Base-by-base conservation (phyloP, 495 filamentous ascomycete genomes). In the Penicillium pulvis region DNA sequence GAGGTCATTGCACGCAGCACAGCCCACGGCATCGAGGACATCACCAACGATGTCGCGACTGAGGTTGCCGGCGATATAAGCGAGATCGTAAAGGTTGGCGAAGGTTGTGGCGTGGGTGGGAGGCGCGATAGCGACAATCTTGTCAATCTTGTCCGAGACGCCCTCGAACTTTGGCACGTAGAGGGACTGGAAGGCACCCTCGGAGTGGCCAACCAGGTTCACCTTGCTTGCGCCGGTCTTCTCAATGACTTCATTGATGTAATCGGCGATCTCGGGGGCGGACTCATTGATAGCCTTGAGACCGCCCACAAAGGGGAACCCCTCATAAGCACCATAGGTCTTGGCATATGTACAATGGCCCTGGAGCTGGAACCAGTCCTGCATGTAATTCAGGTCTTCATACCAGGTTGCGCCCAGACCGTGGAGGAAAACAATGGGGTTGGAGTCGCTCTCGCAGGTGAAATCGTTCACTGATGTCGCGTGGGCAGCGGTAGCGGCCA, bases 151-250 rank as follows among this genome's bases (percentile, higher is more conserved):
- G 7, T 62, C 58, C 30, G 79, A 56, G 23, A 81, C 67, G 2
- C 77, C 77, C 23, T 79, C 72, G 65, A 78, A 77, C 54, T 82
- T 83, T 9, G 80, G 80, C 7, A 82, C 80, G 61, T 83, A 83
- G 7, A 84, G 65, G 0, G 75, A 51, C 52, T 81, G 79, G 58
- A 82, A 79, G 3, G 72, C 81, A 53, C 81, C 81, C 63, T 84
- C 81, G 30, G 80, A 83, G 60, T 84, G 81, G 12, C 81, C 81
- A 43, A 83, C 79, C 0, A 83, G 61, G 53, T 83, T 75, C 31
- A 83, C 65, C 56, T 81, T 80, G 45, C 42, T 28, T 9, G 76
- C 75, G 23, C 76, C 76, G 3, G 79, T 80, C 51, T 72, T 68
- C 7, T 68, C 44, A 16, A 62, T 48, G 0, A 83, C 77, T 42